Evolutionary conservation across 352 stramenopile species (phyloP).

Genomic region (Globisporangium paroecandrum): DNA sequence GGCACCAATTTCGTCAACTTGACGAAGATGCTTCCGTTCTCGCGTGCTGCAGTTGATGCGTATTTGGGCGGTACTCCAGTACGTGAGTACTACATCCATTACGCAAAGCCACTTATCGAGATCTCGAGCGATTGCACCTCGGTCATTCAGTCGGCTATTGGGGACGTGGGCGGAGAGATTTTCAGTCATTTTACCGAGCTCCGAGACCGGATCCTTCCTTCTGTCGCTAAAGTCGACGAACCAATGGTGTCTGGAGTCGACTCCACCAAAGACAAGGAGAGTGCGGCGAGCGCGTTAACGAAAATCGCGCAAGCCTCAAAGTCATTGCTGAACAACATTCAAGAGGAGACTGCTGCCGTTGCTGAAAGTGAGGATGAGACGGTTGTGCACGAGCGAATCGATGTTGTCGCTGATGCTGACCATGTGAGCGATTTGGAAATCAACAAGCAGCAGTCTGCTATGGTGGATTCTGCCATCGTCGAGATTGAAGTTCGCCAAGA

Average conservation of each 20-base stretch:
- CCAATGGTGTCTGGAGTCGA: background rate
- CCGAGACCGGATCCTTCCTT: background rate
- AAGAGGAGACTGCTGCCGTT: background rate
- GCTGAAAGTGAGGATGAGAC: background rate
- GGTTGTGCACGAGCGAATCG: background rate
- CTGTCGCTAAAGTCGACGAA: background rate
- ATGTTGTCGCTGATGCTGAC: background rate
- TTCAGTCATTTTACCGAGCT: background rate
- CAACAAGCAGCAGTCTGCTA: background rate
- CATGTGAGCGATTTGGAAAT: background rate
- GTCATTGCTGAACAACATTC: slow-evolving; percentile 14
- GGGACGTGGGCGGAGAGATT: slow-evolving; percentile 13
- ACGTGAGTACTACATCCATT: slow-evolving; percentile 30
- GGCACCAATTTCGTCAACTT: slow-evolving; percentile 23
- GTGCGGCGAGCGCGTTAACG: slow-evolving; percentile 21
- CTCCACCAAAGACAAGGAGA: slow-evolving; percentile 6
- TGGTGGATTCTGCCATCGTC: background rate
- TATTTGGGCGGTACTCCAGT: slow-evolving; percentile 14
- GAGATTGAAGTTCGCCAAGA: slow-evolving; percentile 11
- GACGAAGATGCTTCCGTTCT: slow-evolving; percentile 39
- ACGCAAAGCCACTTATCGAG: slow-evolving; percentile 38
- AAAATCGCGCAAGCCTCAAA: slow-evolving; percentile 38
- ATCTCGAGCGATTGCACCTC: slow-evolving; percentile 22
- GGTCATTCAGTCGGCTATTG: slow-evolving; percentile 28
- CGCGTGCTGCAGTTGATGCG: slow-evolving; percentile 9